These are phyloP conservation scores for Pyrenophora teres DNA, from an alignment of 2,329 filamentous ascomycete species.

Conservation along the genomic window DNA sequence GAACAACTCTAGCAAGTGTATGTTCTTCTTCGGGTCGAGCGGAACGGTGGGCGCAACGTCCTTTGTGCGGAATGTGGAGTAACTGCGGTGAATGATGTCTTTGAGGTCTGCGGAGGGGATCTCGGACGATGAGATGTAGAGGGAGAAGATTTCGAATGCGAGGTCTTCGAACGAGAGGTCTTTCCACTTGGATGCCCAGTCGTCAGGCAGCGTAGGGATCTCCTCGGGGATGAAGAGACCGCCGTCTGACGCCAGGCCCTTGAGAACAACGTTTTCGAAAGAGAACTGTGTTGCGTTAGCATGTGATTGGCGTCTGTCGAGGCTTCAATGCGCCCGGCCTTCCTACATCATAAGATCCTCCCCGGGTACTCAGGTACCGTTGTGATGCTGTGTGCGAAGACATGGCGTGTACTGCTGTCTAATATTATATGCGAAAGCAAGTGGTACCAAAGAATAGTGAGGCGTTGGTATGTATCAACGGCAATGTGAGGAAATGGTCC, in stretches of 20 bases:
- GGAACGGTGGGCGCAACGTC: conserved; percentile 80
- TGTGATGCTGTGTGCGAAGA: conserved; percentile 60
- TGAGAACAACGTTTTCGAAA: conserved; percentile 89
- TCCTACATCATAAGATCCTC: conserved; percentile 65
- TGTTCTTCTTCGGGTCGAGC: conserved; percentile 71
- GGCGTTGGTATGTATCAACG: conserved; percentile 9
- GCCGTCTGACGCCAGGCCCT: conserved; percentile 83
- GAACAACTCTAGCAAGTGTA: conserved; percentile 91
- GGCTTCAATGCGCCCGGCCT: background rate
- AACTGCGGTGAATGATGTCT: conserved; percentile 81
- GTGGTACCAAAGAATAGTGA: background rate
- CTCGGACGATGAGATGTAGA: conserved; percentile 84
- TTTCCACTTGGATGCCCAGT: conserved; percentile 74
- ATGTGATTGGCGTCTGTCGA: conserved; percentile 3
- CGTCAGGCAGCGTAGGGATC: conserved; percentile 67
- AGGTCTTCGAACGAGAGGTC: conserved; percentile 79
- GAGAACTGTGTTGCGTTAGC: conserved; percentile 65
- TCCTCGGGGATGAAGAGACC: conserved; percentile 88
- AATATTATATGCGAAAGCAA: conserved; percentile 9
- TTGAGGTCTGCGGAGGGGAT: conserved; percentile 81
- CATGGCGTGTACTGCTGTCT: conserved; percentile 36
- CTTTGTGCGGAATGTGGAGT: conserved; percentile 82
- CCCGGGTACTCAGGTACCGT: conserved; percentile 66
- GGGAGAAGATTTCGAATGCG: conserved; percentile 80
- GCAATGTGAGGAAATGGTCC: conserved; percentile 12